Evolutionary conservation across 2,329 filamentous ascomycete species (phyloP).

Genomic region (Penicillium sp.): DNA sequence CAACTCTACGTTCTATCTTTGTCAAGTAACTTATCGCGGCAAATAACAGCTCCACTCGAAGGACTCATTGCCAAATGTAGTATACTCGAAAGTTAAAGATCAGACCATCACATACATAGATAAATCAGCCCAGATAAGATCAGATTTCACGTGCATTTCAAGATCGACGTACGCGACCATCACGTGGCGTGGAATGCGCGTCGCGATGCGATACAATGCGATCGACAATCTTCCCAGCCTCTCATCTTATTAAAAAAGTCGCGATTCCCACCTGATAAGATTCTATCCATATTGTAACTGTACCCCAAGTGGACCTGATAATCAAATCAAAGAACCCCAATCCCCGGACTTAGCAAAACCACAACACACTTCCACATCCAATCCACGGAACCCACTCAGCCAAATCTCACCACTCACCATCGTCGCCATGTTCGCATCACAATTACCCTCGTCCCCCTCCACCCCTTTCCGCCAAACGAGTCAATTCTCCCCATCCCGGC

Average conservation of each 20-base stretch:
- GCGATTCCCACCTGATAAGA: conserved; percentile 3
- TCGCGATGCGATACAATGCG: conserved; percentile 8
- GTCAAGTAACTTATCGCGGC: too few species aligned
- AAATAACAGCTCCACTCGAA: neutral
- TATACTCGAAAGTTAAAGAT: neutral
- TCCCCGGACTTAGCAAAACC: conserved; percentile 10
- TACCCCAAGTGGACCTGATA: conserved; percentile 2
- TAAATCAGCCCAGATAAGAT: neutral
- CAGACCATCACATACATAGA: neutral
- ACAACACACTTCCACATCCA: conserved; percentile 19
- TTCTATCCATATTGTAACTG: neutral
- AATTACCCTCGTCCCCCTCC: conserved; percentile 16
- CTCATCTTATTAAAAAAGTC: conserved; percentile 9
- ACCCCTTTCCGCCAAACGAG: conserved; percentile 21
- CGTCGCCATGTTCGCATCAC: conserved; percentile 30
- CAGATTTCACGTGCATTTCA: neutral
- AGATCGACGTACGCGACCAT: conserved; percentile 5
- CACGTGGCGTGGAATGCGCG: conserved; percentile 17
- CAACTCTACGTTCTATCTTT: too few species aligned
- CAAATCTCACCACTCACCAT: conserved; percentile 1
- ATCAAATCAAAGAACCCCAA: neutral
- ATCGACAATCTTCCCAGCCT: conserved; percentile 11
- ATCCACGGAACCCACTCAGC: conserved; percentile 13
- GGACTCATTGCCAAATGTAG: neutral
- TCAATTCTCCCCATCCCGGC: conserved; percentile 21